Conservation (phyloP, 1,284 basidiomycete genomes). For the Trichosporon inkin region DNA sequence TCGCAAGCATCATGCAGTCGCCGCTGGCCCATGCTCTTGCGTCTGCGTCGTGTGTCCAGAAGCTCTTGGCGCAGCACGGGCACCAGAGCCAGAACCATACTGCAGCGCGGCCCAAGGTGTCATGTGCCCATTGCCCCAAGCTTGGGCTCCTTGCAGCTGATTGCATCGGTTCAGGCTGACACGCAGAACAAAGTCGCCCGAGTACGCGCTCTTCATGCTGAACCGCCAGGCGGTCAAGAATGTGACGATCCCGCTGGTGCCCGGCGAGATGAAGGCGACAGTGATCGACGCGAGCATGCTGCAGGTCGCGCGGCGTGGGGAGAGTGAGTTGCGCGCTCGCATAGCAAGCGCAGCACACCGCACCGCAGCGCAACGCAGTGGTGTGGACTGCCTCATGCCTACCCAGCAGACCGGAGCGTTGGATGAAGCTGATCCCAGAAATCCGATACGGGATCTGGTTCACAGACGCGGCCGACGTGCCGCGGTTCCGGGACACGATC, state of each 20-base stretch:
- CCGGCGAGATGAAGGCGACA: conserved; percentile 44
- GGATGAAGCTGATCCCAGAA: conserved; percentile 14
- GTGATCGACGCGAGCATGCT: conserved; percentile 36
- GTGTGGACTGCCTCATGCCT: too few relatives aligned
- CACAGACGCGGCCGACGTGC: conserved; percentile 32
- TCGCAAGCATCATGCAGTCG: too few relatives aligned
- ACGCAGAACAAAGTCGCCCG: conserved; percentile 36
- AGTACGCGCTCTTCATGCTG: conserved; percentile 44
- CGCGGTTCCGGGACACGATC: conserved; percentile 32
- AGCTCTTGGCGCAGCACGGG: too few relatives aligned
- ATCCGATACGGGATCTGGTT: conserved; percentile 39
- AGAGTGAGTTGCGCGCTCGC: conserved; percentile 45
- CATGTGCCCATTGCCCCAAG: background rate
- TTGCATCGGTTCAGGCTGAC: background rate
- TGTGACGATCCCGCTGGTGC: conserved; percentile 36
- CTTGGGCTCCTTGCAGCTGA: background rate
- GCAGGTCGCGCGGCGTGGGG: conserved; percentile 41
- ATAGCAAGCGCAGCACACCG: too few relatives aligned
- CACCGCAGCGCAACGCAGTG: too few relatives aligned
- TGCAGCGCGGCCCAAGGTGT: too few relatives aligned
- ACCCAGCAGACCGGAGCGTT: too few relatives aligned
- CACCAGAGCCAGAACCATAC: too few relatives aligned
- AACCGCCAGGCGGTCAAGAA: conserved; percentile 43
- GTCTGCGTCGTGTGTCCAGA: too few relatives aligned
- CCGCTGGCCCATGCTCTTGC: too few relatives aligned